Evolutionary conservation across 2,329 filamentous ascomycete species (phyloP).

Genomic region (Cryphonectria carpinicola): DNA sequence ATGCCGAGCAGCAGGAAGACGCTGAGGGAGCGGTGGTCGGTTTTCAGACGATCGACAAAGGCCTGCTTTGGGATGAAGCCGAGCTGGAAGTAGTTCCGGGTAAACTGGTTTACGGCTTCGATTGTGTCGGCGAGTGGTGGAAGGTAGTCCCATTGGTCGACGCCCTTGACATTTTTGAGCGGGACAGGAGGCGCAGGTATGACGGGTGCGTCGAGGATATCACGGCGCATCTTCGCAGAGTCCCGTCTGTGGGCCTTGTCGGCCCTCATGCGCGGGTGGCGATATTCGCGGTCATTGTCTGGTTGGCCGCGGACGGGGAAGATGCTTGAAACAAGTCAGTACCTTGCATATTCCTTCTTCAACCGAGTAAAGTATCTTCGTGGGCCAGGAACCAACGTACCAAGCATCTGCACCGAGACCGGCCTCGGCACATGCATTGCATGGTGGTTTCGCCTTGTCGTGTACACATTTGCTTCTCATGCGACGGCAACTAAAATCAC

Average conservation of each 20-base stretch:
- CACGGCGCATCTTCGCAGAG: slow-evolving; percentile 42
- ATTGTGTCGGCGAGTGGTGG: slow-evolving; percentile 54
- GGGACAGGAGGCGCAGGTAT: slow-evolving; percentile 25
- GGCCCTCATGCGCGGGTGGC: slow-evolving; percentile 56
- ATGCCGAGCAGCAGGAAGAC: slow-evolving; percentile 59
- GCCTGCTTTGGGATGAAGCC: slow-evolving; percentile 60
- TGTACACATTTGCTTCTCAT: slow-evolving; percentile 61
- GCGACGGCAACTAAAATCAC: slow-evolving; percentile 51
- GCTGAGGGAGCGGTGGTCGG: slow-evolving; percentile 52
- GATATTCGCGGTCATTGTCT: slow-evolving; percentile 59
- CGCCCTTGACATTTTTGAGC: slow-evolving; percentile 33
- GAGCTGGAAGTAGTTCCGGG: slow-evolving; percentile 60
- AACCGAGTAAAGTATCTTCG: background rate
- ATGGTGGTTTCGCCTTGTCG: slow-evolving; percentile 52
- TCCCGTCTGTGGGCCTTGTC: slow-evolving; percentile 50
- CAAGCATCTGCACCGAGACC: slow-evolving; percentile 54
- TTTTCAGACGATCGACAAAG: slow-evolving; percentile 52
- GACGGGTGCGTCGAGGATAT: slow-evolving; percentile 38
- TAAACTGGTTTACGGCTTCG: slow-evolving; percentile 58
- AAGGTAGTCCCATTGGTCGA: slow-evolving; percentile 54
- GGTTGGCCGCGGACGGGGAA: slow-evolving; percentile 58
- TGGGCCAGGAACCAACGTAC: slow-evolving; percentile 41
- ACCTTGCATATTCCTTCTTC: background rate
- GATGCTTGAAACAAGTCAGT: slow-evolving; percentile 41
- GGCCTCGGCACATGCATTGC: slow-evolving; percentile 55